Evolutionary conservation across 192 early-diverging fungal genomes (phyloP).

Genomic region (Coemansia sp.): DNA sequence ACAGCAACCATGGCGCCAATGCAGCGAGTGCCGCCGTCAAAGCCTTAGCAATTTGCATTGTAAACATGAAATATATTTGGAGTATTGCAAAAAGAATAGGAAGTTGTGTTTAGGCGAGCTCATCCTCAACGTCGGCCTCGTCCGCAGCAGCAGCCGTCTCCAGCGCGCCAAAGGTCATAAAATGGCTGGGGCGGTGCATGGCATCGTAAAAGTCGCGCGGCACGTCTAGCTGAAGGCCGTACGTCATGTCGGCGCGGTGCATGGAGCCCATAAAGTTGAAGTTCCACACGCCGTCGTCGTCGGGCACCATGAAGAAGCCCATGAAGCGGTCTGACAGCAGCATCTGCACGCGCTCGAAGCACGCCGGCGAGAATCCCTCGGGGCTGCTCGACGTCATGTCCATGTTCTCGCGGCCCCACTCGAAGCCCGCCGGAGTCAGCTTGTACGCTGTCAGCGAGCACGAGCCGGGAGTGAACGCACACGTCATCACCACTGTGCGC

Average conservation of each 20-base stretch:
- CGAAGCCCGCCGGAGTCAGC: constrained; percentile 94
- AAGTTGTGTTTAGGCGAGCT: constrained; percentile 40
- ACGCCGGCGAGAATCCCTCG: constrained; percentile 80
- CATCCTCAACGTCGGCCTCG: constrained; percentile 52
- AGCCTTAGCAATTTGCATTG: not conserved
- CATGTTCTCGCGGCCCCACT: constrained; percentile 95
- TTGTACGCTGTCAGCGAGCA: constrained; percentile 96
- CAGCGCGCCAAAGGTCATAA: constrained; percentile 86
- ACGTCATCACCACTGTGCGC: constrained; percentile 88
- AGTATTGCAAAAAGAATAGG: not conserved
- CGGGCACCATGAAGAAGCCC: constrained; percentile 98
- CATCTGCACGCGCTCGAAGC: constrained; percentile 98
- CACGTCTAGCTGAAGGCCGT: constrained; percentile 83
- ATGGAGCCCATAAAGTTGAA: constrained; percentile 99
- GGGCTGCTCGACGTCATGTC: constrained; percentile 83
- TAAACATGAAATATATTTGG: not conserved
- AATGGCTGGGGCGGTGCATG: constrained; percentile 93
- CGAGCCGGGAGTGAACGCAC: constrained; percentile 98
- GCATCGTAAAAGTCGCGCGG: constrained; percentile 99
- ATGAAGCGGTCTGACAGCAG: constrained; percentile 94
- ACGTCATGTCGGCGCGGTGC: constrained; percentile 92
- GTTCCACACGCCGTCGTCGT: constrained; percentile 94
- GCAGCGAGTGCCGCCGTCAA: constrained; percentile 18
- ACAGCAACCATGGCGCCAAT: constrained; percentile 45
- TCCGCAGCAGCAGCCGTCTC: constrained; percentile 39